Base-by-base conservation (phyloP, 2,329 filamentous ascomycete genomes). In the Penicillium crustosum region DNA sequence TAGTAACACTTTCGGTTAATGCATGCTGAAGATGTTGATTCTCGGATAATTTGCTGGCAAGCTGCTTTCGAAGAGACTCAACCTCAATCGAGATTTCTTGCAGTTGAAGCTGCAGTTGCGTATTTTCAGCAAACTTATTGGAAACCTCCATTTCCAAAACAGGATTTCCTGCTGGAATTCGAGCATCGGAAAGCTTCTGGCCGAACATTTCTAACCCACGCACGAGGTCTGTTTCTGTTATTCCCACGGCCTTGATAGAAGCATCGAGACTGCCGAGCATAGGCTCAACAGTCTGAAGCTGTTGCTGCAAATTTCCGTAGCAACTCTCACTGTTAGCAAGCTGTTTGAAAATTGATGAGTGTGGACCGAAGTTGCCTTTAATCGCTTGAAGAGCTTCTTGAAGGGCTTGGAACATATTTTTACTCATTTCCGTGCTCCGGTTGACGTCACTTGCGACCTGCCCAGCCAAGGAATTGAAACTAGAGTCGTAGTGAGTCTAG, bases 131-230 rank as follows among this genome's bases (percentile, higher is more conserved):
- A 17, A 61, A 57, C 35, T 66, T 66, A 1, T 53, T 53, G 10
- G 53, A 66, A 23, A 74, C 49, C 23, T 76, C 70, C 49, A 39
- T 44, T 33, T 68, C 61, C 3, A 66, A 42, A 5, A 35, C 19
- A 3, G 61, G 53, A 8, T 64, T 60, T 8, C 69, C 69, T 36
- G 60, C 50, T 12, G 53, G 56, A n/a, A 60, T 51, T 35, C 62
- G 63, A 6, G 58, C 50, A 13, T 70, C 66, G 9, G 49, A 51
- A 10, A 74, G 52, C 8, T 47, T 66, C 9, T 53, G 44, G 27
- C 52, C 39, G 17, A 74, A 56, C 1, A 44, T 53, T 25, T 56
- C 52, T 31, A 77, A 68, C n/a, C 73, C 70, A 2, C 66, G 54
- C 5, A 59, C 60, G 33, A 78, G 72, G 12, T 60, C 61, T 6